Conservation (phyloP, 805 yeast species). For the Candida maris region DNA sequence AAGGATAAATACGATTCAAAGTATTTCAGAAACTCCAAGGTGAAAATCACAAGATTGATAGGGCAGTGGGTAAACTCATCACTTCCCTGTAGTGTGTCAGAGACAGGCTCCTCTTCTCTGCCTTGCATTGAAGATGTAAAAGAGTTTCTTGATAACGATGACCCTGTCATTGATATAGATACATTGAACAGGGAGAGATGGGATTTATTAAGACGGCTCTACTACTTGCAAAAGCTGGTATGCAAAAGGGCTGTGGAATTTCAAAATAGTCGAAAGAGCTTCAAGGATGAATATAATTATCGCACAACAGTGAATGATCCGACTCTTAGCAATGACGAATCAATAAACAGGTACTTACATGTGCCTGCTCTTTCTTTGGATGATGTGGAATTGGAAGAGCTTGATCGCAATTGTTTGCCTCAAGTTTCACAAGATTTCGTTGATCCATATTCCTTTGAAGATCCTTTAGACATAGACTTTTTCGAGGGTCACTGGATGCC, state of each 20-base stretch:
- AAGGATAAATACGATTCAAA: conserved; percentile 54
- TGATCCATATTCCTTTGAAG: conserved; percentile 86
- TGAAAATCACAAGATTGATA: conserved; percentile 53
- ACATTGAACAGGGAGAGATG: conserved; percentile 56
- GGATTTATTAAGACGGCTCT: conserved; percentile 65
- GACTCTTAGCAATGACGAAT: conserved; percentile 22
- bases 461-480: conserved; percentile 79
- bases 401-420: conserved; percentile 35
- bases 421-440: conserved; percentile 42
- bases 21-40: conserved; percentile 45
- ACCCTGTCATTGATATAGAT: conserved; percentile 28
- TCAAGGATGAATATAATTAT: conserved; percentile 4
- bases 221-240: conserved; percentile 65
- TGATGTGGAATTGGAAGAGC: conserved; percentile 39
- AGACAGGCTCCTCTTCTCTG: conserved; percentile 4
- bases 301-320: conserved; percentile 10
- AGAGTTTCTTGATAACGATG: conserved; percentile 50
- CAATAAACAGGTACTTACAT: conserved; percentile 27
- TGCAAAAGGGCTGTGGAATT: conserved; percentile 34
- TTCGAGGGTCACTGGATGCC: conserved; percentile 84
- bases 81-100: conserved; percentile 18
- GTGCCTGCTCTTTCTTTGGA: conserved; percentile 36
- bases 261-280: background rate
- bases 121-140: conserved; percentile 58
- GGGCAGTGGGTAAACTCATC: conserved; percentile 52